Base-by-base conservation (phyloP, 345 rosid genomes). In the Jatropha curcas region DNA sequence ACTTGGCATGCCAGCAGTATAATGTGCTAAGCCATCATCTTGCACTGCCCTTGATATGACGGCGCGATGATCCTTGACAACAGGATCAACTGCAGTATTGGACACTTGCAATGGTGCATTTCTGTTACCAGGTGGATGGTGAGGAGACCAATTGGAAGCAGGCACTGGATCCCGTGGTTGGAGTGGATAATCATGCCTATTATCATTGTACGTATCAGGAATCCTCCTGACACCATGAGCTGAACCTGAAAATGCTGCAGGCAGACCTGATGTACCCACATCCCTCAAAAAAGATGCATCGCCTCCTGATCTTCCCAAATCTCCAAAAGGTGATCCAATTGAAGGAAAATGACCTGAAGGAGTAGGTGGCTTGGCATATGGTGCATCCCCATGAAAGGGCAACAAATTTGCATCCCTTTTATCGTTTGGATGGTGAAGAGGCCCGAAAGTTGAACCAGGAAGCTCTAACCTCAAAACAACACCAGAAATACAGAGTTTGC, bases 401-500 rank as follows among this genome's bases (percentile, higher is more conserved):
- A 71, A 51, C 31, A 63, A 57, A 58, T 76, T 83, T 57, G 73
- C 14, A 68, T 84, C 88, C 62, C 75, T 84, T 61, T 72, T 71
- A 62, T 84, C 92, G 78, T 80, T 83, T 68, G 79, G 84, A 45
- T 80, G 85, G 68, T 73, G 80, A 74, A 60, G 65, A 70, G 84
- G 16, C 43, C 81, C 91, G 43, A 80, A 75, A 78, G 68, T 82
- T 66, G 94, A 76, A 78, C 81, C 73, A 45, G 88, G 83, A 33
- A 74, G 78, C 62, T 90, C 97, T 67, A 90, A 71, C 70, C 97
- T 86, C 76, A 94, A 83, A 64, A 89, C 77, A 74, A 94, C 98
- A 63, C 98, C 98, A 14, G 98, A 90, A 79, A 94, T 90, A 86
- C 98, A 92, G 71, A 94, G 79, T 68, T 89, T 89, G 37, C 98